Percentiles rank a stretch among this genome's conserved stretches.
These are phyloP conservation scores for Phytophthora aleatoria DNA, from an alignment of 352 stramenopile species.

Conservation along the genomic window DNA sequence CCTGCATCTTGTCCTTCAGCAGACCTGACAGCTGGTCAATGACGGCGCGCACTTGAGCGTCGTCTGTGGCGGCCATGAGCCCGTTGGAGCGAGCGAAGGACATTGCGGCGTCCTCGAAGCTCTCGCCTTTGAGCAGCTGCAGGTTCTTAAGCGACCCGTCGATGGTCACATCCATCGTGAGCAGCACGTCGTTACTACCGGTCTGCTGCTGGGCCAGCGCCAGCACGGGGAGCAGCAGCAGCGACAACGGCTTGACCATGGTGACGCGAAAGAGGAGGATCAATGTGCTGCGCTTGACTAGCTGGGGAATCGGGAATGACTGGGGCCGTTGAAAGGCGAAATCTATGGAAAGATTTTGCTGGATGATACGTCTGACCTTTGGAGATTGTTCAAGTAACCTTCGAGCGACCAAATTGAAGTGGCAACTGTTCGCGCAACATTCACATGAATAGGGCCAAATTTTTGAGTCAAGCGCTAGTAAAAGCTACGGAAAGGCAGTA, in stretches of 20 bases:
- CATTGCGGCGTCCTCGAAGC: constrained; percentile 59
- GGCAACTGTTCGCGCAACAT: too few relatives aligned
- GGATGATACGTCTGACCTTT: constrained; percentile 29
- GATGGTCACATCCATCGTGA: constrained; percentile 71
- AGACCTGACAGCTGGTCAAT: constrained; percentile 71
- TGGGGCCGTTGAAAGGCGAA: neutral
- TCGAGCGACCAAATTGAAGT: constrained; percentile 11
- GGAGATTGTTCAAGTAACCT: constrained; percentile 4
- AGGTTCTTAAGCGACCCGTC: constrained; percentile 66
- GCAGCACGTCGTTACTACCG: constrained; percentile 51
- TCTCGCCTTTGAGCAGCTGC: constrained; percentile 72
- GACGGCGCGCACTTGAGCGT: constrained; percentile 52
- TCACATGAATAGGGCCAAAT: too few relatives aligned
- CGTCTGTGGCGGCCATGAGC: constrained; percentile 54
- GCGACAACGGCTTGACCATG: constrained; percentile 22
- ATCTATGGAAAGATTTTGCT: constrained; percentile 44
- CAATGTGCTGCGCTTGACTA: neutral
- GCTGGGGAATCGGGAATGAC: constrained; percentile 23
- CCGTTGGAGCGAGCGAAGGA: constrained; percentile 70
- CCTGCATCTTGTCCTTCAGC: constrained; percentile 64
- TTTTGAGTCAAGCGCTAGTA: too few relatives aligned
- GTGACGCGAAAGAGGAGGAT: neutral
- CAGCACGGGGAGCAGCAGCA: constrained; percentile 38
- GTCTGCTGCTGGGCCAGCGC: constrained; percentile 42
- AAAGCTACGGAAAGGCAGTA: too few relatives aligned